phyloP scores from a whole-genome alignment of 1,284 basidiomycete genomes.

The Cryptococcus sp. region DNA sequence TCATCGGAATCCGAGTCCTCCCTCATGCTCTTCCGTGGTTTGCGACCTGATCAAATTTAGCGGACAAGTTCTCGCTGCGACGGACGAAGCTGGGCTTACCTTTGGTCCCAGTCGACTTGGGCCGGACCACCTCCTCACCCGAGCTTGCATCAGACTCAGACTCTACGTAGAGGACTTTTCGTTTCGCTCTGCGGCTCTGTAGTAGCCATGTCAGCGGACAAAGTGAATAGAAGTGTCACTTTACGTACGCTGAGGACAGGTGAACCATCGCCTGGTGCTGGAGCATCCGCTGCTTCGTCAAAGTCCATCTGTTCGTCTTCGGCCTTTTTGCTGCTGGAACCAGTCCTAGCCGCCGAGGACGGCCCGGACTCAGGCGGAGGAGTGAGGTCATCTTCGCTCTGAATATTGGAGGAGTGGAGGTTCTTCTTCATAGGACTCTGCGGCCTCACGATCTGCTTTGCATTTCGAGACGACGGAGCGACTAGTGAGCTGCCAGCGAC shows the following conservation, averaged over 20 bases:
- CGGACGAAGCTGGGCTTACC: slow-evolving; percentile 3
- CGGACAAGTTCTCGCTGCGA: slow-evolving; percentile 1
- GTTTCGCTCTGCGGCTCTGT: slow-evolving; percentile 42
- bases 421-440: slow-evolving; percentile 23
- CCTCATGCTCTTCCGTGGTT: slow-evolving; percentile 46
- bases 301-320: slow-evolving; percentile 23
- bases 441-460: slow-evolving; percentile 14
- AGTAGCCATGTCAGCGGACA: slow-evolving; percentile 3
- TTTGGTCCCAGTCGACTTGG: slow-evolving; percentile 7
- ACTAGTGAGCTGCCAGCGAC: slow-evolving; percentile 32
- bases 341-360: slow-evolving; percentile 20
- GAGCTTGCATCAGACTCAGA: slow-evolving; percentile 41
- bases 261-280: slow-evolving; percentile 22
- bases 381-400: slow-evolving; percentile 32
- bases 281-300: neutral
- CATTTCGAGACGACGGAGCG: slow-evolving; percentile 6
- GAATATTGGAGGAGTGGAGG: slow-evolving; percentile 20
- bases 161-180: slow-evolving; percentile 51
- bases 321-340: slow-evolving; percentile 17
- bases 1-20: slow-evolving; percentile 46
- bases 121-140: slow-evolving; percentile 19
- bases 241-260: slow-evolving; percentile 29
- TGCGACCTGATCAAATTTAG: slow-evolving; percentile 20
- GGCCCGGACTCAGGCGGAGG: slow-evolving; percentile 26
- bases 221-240: neutral